phyloP scores from a whole-genome alignment of 768 basidiomycete genomes.

The Russula sp. region DNA sequence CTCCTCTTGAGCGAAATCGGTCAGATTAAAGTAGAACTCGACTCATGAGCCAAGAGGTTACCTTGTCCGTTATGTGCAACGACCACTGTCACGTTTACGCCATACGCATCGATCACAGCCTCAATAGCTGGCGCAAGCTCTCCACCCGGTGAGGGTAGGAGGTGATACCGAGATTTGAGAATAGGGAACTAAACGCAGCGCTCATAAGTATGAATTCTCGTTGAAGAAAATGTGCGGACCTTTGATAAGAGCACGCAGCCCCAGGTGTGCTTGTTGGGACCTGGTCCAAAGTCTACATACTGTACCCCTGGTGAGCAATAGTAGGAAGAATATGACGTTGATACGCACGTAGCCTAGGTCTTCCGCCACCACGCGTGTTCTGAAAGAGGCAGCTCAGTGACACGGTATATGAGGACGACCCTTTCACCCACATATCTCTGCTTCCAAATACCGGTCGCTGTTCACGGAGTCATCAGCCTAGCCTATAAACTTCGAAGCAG shows the following conservation, averaged over 20 bases:
- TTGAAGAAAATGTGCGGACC: conserved; percentile 32
- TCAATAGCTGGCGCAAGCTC: conserved; percentile 90
- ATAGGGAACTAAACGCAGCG: conserved; percentile 67
- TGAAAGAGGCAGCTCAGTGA: conserved; percentile 29
- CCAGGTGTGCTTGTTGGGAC: conserved; percentile 87
- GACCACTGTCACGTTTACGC: conserved; percentile 73
- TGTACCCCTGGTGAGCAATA: conserved; percentile 28
- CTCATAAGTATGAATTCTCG: neutral
- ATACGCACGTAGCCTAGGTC: conserved; percentile 72
- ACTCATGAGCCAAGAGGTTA: conserved; percentile 27
- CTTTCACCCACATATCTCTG: conserved; percentile 60
- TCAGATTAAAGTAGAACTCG: neutral
- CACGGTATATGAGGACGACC: neutral
- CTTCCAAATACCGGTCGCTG: conserved; percentile 76
- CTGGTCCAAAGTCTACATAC: conserved; percentile 87
- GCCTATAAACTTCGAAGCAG: neutral
- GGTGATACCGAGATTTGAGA: conserved; percentile 76
- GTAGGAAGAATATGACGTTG: neutral
- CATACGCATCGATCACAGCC: conserved; percentile 74
- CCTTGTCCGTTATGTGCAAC: conserved; percentile 92
- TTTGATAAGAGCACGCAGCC: conserved; percentile 79
- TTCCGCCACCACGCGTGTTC: conserved; percentile 70
- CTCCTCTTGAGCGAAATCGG: conserved; percentile 51
- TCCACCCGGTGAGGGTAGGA: conserved; percentile 79
- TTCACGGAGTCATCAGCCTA: neutral